phyloP scores from a whole-genome alignment of 345 rosid species.

The Rubroshorea leprosula region DNA sequence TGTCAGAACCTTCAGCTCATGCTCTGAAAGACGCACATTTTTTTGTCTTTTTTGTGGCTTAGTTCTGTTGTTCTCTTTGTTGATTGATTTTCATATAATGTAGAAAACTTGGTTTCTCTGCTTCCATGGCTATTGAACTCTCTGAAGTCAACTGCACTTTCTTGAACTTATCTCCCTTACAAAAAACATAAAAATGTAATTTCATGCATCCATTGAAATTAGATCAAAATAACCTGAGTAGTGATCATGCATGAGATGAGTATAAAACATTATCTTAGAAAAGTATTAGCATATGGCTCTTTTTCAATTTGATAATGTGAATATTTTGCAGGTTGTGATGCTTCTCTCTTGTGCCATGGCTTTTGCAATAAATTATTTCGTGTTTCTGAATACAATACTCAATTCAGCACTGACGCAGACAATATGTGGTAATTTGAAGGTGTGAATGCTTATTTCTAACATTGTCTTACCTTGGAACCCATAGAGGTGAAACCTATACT shows the following conservation, averaged over 20 bases:
- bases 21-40: too few relatives aligned
- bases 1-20: too few relatives aligned
- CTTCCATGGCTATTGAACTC: too few relatives aligned
- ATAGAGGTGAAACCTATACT: too few relatives aligned
- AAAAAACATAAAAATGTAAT: too few relatives aligned
- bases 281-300: not conserved
- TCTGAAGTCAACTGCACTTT: too few relatives aligned
- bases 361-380: conserved; percentile 56
- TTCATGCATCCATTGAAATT: too few relatives aligned
- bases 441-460: conserved; percentile 15
- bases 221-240: too few relatives aligned
- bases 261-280: too few relatives aligned
- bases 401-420: conserved; percentile 74
- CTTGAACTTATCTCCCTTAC: too few relatives aligned
- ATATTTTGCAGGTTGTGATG: conserved; percentile 49
- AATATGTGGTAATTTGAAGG: conserved; percentile 73
- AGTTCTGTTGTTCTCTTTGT: not conserved
- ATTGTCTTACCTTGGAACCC: not conserved
- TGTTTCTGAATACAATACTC: conserved; percentile 63
- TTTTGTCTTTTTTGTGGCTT: not conserved
- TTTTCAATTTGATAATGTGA: not conserved
- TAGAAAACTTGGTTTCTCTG: conserved; percentile 27
- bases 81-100: conserved; percentile 44
- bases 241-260: too few relatives aligned
- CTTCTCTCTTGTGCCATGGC: conserved; percentile 61